Evolutionary conservation across 2,329 filamentous ascomycete genomes (phyloP), one percentile per base, ranked within the genome.

Genomic region (Botryotinia narcissicola): DNA sequence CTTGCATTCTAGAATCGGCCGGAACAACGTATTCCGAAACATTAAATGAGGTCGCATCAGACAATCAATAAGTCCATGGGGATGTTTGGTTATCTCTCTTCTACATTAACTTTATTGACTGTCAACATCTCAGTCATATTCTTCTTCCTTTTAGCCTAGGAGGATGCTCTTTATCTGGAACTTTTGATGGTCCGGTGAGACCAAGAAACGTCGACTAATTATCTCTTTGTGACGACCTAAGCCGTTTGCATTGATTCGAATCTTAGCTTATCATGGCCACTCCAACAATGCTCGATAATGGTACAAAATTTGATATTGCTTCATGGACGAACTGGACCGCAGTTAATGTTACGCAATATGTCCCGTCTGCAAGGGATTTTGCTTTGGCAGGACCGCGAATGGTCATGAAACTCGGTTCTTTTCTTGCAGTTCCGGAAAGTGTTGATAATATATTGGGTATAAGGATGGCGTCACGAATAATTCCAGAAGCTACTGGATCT

Each of bases 371-470:
- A 29, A 89, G 89, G 80, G 91, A 93, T 78, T 83, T 95, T 66
- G 86, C 93, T 76, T 86, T 89, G 81, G 91, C 89, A 29, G 87
- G 92, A 6, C 92, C 92, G 68, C 87, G 92, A 74, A 89, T 94
- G 80, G 86, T 93, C 46, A 90, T 87, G 82, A 91, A 89, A 80
- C 85, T 92, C 54, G 89, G 91, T 69, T 89, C 87, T n/a, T 87
- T 91, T 77, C 86, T 90, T 73, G 84, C 87, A 51, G 82, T 88
- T 48, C 85, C 88, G 20, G 90, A 92, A 77, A 85, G 87, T 71
- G 83, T 91, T 70, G 89, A 91, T 78, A 85, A 81, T 77, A 80
- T 86, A 68, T 81, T 86, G 72, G 83, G 83, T 48, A 81, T 85
- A 71, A 82, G 86, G 78, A 85, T 88, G 75, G 88, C 88, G 73